Evolutionary conservation across 305 asterid genomes (phyloP).

Genomic region (Galium porrigens): DNA sequence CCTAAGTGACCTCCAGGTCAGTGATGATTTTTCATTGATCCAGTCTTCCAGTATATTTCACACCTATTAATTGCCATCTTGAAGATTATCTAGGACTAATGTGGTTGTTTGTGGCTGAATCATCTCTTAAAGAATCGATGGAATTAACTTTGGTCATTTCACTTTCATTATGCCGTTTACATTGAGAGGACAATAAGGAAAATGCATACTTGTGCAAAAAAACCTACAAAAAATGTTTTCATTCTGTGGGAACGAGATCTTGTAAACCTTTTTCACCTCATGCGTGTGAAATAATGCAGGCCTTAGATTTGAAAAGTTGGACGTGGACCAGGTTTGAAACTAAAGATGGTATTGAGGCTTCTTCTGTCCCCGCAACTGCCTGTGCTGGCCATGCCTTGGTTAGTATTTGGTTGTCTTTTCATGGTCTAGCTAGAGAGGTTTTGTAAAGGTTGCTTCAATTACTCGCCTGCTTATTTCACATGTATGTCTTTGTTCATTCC

Average conservation of each 20-base stretch:
- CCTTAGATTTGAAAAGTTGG: slow-evolving; percentile 60
- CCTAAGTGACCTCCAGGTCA: slow-evolving; percentile 44
- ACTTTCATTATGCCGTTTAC: neutral
- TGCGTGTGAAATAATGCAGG: neutral
- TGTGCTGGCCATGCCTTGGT: slow-evolving; percentile 95
- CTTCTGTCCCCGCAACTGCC: slow-evolving; percentile 31
- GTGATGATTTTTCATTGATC: slow-evolving; percentile 15
- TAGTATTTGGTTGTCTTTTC: slow-evolving; percentile 30
- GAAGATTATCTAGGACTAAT: neutral
- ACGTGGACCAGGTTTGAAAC: slow-evolving; percentile 73
- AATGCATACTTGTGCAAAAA: slow-evolving; percentile 1
- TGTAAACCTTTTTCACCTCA: neutral
- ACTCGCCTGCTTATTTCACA: neutral
- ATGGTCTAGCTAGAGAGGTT: slow-evolving; percentile 8
- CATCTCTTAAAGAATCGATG: neutral
- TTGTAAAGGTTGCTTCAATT: neutral
- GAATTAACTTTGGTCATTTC: neutral
- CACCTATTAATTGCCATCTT: neutral
- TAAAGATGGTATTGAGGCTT: slow-evolving; percentile 35
- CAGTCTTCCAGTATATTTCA: neutral
- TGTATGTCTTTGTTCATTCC: slow-evolving; percentile 11
- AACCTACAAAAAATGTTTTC: neutral
- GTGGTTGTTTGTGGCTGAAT: neutral
- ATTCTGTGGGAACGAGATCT: neutral
- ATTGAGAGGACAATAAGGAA: neutral